These are phyloP conservation scores for Trametes meyenii DNA, from an alignment of 768 basidiomycete genomes.

Conservation along the genomic window DNA sequence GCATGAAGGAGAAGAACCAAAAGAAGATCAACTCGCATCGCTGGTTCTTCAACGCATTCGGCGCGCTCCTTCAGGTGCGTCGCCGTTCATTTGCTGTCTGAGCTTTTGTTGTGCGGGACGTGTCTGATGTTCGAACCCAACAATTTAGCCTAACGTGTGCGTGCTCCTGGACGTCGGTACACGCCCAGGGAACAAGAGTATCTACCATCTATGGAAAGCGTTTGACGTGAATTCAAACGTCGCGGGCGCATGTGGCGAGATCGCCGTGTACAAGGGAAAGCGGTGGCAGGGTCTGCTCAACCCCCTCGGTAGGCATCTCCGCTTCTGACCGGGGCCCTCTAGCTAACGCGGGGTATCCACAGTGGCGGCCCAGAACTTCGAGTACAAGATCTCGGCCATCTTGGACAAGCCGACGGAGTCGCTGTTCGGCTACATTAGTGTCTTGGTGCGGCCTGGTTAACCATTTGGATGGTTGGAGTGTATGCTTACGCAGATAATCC, in stretches of 20 bases:
- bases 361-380: conserved; percentile 96
- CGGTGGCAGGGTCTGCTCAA: conserved; percentile 79
- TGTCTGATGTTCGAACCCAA: background rate
- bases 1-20: conserved; percentile 91
- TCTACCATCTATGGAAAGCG: conserved; percentile 95
- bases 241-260: conserved; percentile 97
- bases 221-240: conserved; percentile 92
- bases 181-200: conserved; percentile 81
- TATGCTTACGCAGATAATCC: background rate
- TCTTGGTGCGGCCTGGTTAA: conserved; percentile 55
- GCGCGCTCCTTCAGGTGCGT: conserved; percentile 74
- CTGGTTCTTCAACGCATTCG: conserved; percentile 98
- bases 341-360: background rate
- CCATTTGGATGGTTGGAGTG: background rate
- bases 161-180: conserved; percentile 95
- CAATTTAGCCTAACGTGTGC: conserved; percentile 79
- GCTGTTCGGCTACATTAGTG: conserved; percentile 95
- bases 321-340: background rate
- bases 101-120: background rate
- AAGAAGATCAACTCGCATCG: conserved; percentile 97
- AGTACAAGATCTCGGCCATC: conserved; percentile 92
- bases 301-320: conserved; percentile 64
- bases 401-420: conserved; percentile 88
- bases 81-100: background rate
- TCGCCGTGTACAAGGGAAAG: conserved; percentile 89